Evolutionary conservation across 805 yeast species (phyloP).

Genomic region (Isabelozyma rhagii): DNA sequence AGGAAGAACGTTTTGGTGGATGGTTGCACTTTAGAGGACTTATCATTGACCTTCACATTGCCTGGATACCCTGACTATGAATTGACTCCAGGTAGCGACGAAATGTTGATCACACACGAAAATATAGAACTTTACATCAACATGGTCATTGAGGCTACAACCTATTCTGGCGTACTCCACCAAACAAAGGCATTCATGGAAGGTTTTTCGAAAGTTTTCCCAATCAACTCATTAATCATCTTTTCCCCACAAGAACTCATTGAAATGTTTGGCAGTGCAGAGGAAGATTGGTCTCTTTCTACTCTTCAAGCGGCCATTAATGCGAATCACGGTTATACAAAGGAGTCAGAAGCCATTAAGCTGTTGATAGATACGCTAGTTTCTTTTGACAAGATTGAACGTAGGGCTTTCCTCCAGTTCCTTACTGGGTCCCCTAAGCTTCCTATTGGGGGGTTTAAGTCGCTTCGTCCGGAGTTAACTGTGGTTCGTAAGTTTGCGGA

Average conservation of each 20-base stretch:
- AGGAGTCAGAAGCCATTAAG: constrained; percentile 62
- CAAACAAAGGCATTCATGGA: constrained; percentile 69
- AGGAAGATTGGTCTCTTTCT: constrained; percentile 81
- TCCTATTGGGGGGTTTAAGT: constrained; percentile 91
- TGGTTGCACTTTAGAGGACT: constrained; percentile 45
- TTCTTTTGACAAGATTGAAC: constrained; percentile 50
- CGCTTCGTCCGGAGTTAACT: constrained; percentile 77
- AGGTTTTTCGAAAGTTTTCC: constrained; percentile 84
- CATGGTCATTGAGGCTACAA: constrained; percentile 52
- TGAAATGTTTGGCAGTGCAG: constrained; percentile 67
- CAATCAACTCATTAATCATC: constrained; percentile 65
- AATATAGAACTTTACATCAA: constrained; percentile 61
- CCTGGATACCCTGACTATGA: constrained; percentile 74
- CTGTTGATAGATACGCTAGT: constrained; percentile 61
- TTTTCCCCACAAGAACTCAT: constrained; percentile 75
- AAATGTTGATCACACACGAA: constrained; percentile 42
- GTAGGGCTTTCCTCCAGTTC: constrained; percentile 77
- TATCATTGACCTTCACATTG: constrained; percentile 63
- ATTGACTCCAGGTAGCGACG: constrained; percentile 54
- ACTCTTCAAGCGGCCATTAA: constrained; percentile 59
- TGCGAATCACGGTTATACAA: constrained; percentile 88
- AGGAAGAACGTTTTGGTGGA: constrained; percentile 20
- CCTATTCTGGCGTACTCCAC: constrained; percentile 58
- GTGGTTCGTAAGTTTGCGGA: constrained; percentile 86
- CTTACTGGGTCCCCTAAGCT: constrained; percentile 90